Evolutionary conservation across 768 basidiomycete genomes (phyloP), one percentile per base, ranked within the genome.

Genomic region (Amanita rimosa): DNA sequence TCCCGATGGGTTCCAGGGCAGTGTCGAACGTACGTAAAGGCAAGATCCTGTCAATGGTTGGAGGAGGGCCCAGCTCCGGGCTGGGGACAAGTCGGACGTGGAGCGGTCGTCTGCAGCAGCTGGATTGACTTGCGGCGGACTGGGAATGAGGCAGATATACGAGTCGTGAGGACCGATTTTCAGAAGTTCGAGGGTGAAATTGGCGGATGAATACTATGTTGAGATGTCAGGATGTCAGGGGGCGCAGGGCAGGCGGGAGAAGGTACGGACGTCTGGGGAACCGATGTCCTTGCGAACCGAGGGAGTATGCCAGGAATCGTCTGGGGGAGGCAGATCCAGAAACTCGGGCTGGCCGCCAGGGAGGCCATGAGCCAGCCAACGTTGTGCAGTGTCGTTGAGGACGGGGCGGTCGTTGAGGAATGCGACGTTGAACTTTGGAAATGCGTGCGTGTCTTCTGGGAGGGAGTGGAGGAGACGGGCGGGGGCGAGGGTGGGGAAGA

Each of bases 321-420:
- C 68, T 21, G 68, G 63, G 76, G 75, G 78, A 14, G 77, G 71
- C 56, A 81, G 77, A 57, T 79, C 80, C 17, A 90, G 72, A 57
- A 92, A 92, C 64, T 92, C 84, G 37, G 61, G 69, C 57, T 86
- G 78, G 26, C 88, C 89, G 39, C 86, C 88, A 39, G 62, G 72
- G 27, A 92, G 71, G 44, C 89, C 89, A 21, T 81, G 66, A 19
- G 66, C 64, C 11, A 90, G 73, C 90, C 90, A 92, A 29, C 71
- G 72, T 53, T 82, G 67, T 3, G 85, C 89, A 1, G 85, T 87
- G 42, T 83, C 69, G 55, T 83, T 81, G 21, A 72, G 63, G 54
- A 92, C 66, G 22, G 89, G 88, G n/a, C 81, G 75, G 50, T 75
- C 75, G 60, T 87, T 85, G 59, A 92, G 76, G 64, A 87, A 92